Conservation (phyloP, 352 stramenopile species). For the Achlya hypogyna region DNA sequence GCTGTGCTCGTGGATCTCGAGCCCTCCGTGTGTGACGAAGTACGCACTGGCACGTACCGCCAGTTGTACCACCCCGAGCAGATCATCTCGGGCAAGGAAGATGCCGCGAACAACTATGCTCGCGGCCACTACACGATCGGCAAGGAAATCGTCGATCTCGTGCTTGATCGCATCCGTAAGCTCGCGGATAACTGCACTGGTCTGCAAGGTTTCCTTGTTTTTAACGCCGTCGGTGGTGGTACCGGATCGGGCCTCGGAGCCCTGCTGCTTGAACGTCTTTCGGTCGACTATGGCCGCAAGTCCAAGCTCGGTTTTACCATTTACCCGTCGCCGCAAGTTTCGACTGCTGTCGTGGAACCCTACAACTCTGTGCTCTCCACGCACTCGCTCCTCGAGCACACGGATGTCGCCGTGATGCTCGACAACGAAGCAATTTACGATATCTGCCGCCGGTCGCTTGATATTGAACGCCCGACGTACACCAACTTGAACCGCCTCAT, state of each 20-base stretch:
- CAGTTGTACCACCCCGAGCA: constrained; percentile 98
- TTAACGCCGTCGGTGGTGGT: constrained; percentile 96
- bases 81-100: constrained; percentile 98
- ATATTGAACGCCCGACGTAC: constrained; percentile 98
- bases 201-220: constrained; percentile 97
- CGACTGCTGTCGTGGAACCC: constrained; percentile 94
- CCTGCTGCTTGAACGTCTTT: constrained; percentile 94
- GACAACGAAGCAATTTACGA: constrained; percentile 99
- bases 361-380: constrained; percentile 98
- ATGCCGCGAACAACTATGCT: constrained; percentile 88
- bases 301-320: constrained; percentile 98
- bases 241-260: constrained; percentile 96
- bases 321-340: constrained; percentile 94
- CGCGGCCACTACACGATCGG: constrained; percentile 90
- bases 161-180: constrained; percentile 97
- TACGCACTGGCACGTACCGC: constrained; percentile 92
- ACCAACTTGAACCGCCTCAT: constrained; percentile 98
- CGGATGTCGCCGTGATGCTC: constrained; percentile 95
- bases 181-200: constrained; percentile 95
- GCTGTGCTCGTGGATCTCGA: constrained; percentile 97
- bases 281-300: constrained; percentile 97
- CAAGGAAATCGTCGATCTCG: constrained; percentile 96
- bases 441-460: constrained; percentile 94
- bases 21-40: constrained; percentile 96
- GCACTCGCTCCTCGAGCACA: constrained; percentile 96